These are phyloP conservation scores for Macadamia integrifolia DNA, from an alignment of 164 flowering plant genomes.

Conservation along the genomic window DNA sequence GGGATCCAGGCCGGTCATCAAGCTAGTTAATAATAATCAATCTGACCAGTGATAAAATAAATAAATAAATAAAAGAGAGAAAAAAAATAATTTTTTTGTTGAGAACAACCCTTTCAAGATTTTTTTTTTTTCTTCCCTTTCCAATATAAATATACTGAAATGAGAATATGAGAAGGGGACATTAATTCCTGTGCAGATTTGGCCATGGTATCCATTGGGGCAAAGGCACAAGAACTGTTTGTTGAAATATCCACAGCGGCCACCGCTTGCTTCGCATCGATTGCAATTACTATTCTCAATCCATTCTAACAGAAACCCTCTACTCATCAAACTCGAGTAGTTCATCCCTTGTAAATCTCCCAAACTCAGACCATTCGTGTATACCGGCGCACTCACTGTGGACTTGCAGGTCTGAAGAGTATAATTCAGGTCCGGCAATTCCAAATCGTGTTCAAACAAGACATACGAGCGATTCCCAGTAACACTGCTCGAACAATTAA, in stretches of 20 bases:
- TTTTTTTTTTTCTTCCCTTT: too few species aligned
- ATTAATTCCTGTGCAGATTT: slow-evolving; percentile 3
- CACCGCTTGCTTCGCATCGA: slow-evolving; percentile 11
- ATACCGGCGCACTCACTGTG: neutral
- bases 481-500: neutral
- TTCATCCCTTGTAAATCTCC: neutral
- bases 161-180: too few species aligned
- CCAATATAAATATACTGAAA: too few species aligned
- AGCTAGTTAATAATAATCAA: too few species aligned
- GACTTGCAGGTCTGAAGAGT: neutral
- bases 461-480: neutral
- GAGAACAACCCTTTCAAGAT: too few species aligned
- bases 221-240: slow-evolving; percentile 8
- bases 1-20: too few species aligned
- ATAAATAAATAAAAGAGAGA: too few species aligned
- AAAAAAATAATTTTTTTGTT: too few species aligned
- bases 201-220: slow-evolving; percentile 7
- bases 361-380: neutral
- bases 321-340: neutral
- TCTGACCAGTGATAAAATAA: too few species aligned
- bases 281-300: slow-evolving; percentile 7
- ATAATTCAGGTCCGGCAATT: neutral
- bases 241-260: slow-evolving; percentile 14
- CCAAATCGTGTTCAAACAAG: neutral
- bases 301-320: slow-evolving; percentile 17